phyloP scores from a whole-genome alignment of 345 rosid species.

The Camelina sativa region DNA sequence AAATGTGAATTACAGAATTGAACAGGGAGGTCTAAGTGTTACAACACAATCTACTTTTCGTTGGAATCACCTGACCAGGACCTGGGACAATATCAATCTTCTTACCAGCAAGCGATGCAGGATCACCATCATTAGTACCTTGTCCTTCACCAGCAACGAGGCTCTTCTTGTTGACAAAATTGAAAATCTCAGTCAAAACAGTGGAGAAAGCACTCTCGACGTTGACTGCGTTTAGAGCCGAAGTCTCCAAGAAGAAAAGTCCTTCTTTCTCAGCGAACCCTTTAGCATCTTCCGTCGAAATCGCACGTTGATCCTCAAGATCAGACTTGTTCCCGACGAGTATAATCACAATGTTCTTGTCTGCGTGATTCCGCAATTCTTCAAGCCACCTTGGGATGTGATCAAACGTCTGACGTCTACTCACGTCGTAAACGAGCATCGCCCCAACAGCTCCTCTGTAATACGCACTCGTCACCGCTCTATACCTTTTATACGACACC shows the following conservation, averaged over 20 bases:
- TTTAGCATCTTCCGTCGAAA: constrained; percentile 62
- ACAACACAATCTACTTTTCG: constrained; percentile 59
- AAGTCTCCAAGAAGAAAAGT: constrained; percentile 69
- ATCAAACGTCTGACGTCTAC: constrained; percentile 61
- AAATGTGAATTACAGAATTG: neutral
- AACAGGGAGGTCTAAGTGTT: constrained; percentile 30
- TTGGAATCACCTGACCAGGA: constrained; percentile 66
- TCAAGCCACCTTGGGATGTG: constrained; percentile 66
- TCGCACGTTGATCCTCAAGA: constrained; percentile 59
- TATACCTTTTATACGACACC: constrained; percentile 48
- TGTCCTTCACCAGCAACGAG: constrained; percentile 58
- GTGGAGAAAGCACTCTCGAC: constrained; percentile 64
- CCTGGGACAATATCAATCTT: constrained; percentile 53
- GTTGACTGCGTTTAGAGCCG: constrained; percentile 65
- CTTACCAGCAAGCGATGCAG: constrained; percentile 50
- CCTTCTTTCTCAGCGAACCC: constrained; percentile 63
- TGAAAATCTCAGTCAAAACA: constrained; percentile 60
- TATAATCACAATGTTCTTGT: constrained; percentile 62
- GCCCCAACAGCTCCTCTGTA: constrained; percentile 79
- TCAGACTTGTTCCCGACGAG: constrained; percentile 70
- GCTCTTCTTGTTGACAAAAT: constrained; percentile 56
- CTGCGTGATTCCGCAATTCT: constrained; percentile 65
- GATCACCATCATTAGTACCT: constrained; percentile 48
- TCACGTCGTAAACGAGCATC: constrained; percentile 66
- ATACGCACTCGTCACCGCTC: constrained; percentile 74